Evolutionary conservation across 208 protist species (phyloP), one percentile per base, ranked within the genome.

Genomic region (Leishmania tropica): DNA sequence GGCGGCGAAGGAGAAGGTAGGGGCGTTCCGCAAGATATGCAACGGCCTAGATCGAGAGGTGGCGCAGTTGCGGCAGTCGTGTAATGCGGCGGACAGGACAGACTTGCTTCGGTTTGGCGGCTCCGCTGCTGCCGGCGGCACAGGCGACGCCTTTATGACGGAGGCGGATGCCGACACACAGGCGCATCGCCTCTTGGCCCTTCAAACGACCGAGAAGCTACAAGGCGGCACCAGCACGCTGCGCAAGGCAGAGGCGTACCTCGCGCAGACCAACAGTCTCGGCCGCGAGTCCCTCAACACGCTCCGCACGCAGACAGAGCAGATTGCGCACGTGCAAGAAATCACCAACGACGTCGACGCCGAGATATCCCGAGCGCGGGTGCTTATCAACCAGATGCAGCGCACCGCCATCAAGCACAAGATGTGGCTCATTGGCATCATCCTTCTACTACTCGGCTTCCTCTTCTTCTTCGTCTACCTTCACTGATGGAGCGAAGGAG

Each of bases 351-450:
- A 94, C 11, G 89, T 93, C 15, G 93, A 95, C 75, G 87, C 77
- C 24, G 92, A 95, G 78, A 70, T 97, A 15, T 85, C 87, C n/a
- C 85, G 88, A 11, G 82, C 92, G 37, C 87, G 87, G 45, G 81
- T 83, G 47, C 48, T 97, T 17, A 76, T 97, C 37, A 83, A 84
- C 65, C 82, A 86, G n/a, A 97, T 97, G 92, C 94, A 94, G 56
- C 83, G 85, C 35, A 93, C 89, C 8, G 92, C 89, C 47, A 68
- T 88, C 11, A 90, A 92, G 74, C 84, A 95, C 80, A 96, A 94
- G 75, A 13, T 92, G 40, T 92, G 70, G 47, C 81, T 96, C 15
- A 72, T 81, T 17, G 81, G 83, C 31, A 83, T 94, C 48, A 95
- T 95, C 54, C n/a, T 87, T 35, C 6, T 85, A 62, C 67, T 96